These are phyloP conservation scores for Primulina huaijiensis DNA, from an alignment of 257 asterid genomes.

Conservation along the genomic window DNA sequence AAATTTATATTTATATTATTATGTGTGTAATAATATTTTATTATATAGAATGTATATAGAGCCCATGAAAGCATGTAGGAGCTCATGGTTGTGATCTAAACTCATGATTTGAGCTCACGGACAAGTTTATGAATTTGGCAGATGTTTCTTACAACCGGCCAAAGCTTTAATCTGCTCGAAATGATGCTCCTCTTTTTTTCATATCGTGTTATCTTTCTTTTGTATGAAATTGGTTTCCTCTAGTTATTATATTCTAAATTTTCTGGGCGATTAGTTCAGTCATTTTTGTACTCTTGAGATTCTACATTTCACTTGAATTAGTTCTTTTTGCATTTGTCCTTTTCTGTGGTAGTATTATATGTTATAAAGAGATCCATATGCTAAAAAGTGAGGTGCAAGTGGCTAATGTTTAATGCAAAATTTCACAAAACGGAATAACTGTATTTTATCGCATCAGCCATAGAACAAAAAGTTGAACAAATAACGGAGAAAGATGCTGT, in stretches of 20 bases:
- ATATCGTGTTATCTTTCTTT: constrained; percentile 8
- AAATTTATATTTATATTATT: no score
- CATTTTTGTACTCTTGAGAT: not conserved
- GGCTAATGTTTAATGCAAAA: constrained; percentile 12
- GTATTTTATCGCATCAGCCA: constrained; percentile 23
- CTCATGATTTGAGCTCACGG: not conserved
- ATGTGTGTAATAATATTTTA: not conserved
- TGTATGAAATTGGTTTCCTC: constrained; percentile 20
- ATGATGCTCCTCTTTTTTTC: constrained; percentile 4
- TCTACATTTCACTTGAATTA: constrained; percentile 15
- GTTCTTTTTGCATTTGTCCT: not conserved
- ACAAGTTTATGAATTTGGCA: not conserved
- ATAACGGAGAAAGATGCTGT: constrained; percentile 23
- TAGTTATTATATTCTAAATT: constrained; percentile 8
- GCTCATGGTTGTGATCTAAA: not conserved
- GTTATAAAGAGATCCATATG: constrained; percentile 6
- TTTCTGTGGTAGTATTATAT: not conserved
- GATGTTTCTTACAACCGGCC: not conserved
- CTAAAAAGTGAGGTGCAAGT: constrained; percentile 20
- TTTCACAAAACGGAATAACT: constrained; percentile 15
- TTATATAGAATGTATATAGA: not conserved
- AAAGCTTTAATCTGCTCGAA: constrained; percentile 5
- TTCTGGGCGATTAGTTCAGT: not conserved
- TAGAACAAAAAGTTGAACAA: constrained; percentile 23
- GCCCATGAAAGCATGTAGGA: not conserved